Evolutionary conservation across 2,329 filamentous ascomycete species (phyloP).

Genomic region (Pseudogymnoascus sp.): DNA sequence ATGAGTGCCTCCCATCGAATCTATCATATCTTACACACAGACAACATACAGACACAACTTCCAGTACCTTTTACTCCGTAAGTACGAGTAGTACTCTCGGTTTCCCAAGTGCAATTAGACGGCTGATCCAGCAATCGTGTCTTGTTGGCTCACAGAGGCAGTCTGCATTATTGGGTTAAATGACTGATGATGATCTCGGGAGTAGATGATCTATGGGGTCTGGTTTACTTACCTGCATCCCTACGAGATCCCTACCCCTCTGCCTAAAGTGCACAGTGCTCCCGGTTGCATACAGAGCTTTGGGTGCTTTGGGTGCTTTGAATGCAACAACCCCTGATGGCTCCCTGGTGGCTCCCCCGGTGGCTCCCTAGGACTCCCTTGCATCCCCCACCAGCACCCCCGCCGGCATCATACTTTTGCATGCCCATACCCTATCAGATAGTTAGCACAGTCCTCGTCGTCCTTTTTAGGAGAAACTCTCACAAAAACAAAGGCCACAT

Average conservation of each 20-base stretch:
- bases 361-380: not conserved
- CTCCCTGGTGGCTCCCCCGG: not conserved
- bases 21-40: constrained; percentile 6
- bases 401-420: not conserved
- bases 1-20: not conserved
- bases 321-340: not conserved
- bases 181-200: constrained; percentile 1
- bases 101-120: not conserved
- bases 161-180: constrained; percentile 6
- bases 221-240: not conserved
- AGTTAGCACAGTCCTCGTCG: not conserved
- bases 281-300: not conserved
- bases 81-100: not conserved
- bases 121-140: not conserved
- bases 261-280: not conserved
- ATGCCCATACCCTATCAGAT: not conserved
- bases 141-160: constrained; percentile 5
- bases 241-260: not conserved
- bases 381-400: not conserved
- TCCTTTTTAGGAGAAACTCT: not conserved
- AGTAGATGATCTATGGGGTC: not conserved
- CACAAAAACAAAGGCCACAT: not conserved
- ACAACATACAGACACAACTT: not conserved
- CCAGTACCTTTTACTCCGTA: not conserved
- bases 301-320: not conserved